Percentiles rank a stretch among this genome's conserved stretches.
Evolutionary conservation across 192 early-diverging fungal species (phyloP).

Genomic region (Rhizophagus sp.): DNA sequence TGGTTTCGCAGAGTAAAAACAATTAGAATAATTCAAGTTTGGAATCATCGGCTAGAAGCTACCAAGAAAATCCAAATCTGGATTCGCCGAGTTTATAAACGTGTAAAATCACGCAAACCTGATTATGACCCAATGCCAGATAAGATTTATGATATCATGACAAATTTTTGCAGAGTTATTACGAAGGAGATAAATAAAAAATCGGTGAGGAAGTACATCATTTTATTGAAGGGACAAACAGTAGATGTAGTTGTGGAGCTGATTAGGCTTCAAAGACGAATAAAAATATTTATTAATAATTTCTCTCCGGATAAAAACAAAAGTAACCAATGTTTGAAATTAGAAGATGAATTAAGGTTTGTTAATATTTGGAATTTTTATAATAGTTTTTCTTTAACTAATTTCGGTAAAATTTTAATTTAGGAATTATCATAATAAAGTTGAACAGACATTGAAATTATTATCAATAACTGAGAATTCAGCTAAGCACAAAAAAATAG

Average conservation of each 20-base stretch:
- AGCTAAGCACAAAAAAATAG: not conserved
- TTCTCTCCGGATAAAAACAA: not conserved
- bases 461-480: not conserved
- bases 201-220: not conserved
- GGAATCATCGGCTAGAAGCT: not conserved
- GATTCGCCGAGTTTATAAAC: not conserved
- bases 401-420: not conserved
- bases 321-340: not conserved
- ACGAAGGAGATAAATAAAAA: not conserved
- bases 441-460: not conserved
- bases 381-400: not conserved
- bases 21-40: not conserved
- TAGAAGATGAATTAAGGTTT: constrained; percentile 13
- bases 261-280: not conserved
- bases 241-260: constrained; percentile 13
- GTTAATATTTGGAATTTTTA: not conserved
- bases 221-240: constrained; percentile 4
- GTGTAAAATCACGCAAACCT: not conserved
- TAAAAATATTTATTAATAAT: not conserved
- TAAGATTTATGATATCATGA: constrained; percentile 13
- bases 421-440: not conserved
- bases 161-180: not conserved
- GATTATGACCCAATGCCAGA: not conserved
- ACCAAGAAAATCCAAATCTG: constrained; percentile 21
- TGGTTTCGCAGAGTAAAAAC: not conserved